Evolutionary conservation across 441 rosid species (phyloP), one percentile per base, ranked within the genome.

Genomic region (Theobroma grandiflorum): DNA sequence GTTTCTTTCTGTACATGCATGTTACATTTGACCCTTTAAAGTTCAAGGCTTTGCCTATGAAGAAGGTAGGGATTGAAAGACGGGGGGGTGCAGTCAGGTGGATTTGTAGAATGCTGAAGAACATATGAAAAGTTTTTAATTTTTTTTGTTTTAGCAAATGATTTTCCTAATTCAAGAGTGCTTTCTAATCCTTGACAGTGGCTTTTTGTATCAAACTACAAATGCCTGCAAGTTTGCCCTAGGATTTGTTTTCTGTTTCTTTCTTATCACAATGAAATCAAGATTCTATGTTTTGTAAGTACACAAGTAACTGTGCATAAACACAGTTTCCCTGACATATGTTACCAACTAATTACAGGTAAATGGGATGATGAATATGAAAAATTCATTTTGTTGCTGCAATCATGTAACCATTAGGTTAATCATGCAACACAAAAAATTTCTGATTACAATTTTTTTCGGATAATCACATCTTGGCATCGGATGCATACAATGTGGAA

Each of bases 1-100:
- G 61, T 20, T 73, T 73, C 50, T n/a, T 55, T 73, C 12, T 55
- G 50, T 50, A 20, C 55, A 38, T 53, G 53, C 76, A 55, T 72
- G 64, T 52, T 72, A 2, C 43, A 14, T 63, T 63, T 16, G 68
- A 63, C 7, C 20, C 43, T 63, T 15, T 2, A 7, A 35, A 35
- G 31, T 64, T 31, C 42, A 64, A 12, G 10, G 22, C 20, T 3
- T 64, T 37, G 69, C 12, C n/a, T 37, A 37, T 2, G 3, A 37
- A 64, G 20, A 35, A 37, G 11, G 15, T 37, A 37, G 22, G 45
- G 20, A 63, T 15, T 6, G 4, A 4, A 35, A 33, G 1, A 0
- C 1, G 37, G 8, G 18, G n/a, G 0, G 0, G 6, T 12, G 40
- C 22, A 2, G 38, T 35, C 43, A 37, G 42, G 3, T 37, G 45